These are phyloP conservation scores for Flaveria floridana DNA, from an alignment of 140 eudicot species.

Conservation along the genomic window DNA sequence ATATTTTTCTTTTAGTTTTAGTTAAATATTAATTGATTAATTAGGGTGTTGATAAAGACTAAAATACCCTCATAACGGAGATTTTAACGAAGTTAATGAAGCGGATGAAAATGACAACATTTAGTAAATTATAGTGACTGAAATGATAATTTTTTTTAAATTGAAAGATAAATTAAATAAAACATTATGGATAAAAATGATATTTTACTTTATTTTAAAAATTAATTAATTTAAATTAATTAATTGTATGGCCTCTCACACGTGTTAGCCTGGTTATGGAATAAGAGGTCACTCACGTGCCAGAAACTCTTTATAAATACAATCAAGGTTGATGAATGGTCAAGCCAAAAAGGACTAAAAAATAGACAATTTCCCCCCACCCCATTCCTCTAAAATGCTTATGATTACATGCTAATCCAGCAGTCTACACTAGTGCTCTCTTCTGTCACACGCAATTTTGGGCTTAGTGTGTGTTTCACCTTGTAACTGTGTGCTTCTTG, in stretches of 20 bases:
- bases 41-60: no score
- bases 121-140: no score
- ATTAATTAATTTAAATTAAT: no score
- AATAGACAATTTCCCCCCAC: conserved; percentile 21
- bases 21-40: no score
- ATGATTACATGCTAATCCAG: conserved; percentile 19
- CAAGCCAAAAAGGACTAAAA: conserved; percentile 36
- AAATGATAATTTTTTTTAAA: no score
- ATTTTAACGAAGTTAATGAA: no score
- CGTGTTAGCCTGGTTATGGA: conserved; percentile 37
- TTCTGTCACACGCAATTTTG: conserved; percentile 32
- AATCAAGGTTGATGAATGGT: conserved; percentile 34
- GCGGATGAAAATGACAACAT: no score
- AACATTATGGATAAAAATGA: no score
- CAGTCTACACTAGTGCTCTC: not conserved
- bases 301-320: conserved; percentile 37
- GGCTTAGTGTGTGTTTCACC: conserved; percentile 13
- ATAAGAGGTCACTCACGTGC: conserved; percentile 47
- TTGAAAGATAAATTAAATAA: no score
- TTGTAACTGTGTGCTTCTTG: conserved; percentile 25
- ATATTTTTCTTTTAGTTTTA: no score
- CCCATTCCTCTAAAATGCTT: conserved; percentile 5
- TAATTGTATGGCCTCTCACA: conserved; percentile 27
- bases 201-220: no score
- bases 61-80: no score